Conservation (phyloP, 371 early-diverging fungal species). For the Mucor sp. region DNA sequence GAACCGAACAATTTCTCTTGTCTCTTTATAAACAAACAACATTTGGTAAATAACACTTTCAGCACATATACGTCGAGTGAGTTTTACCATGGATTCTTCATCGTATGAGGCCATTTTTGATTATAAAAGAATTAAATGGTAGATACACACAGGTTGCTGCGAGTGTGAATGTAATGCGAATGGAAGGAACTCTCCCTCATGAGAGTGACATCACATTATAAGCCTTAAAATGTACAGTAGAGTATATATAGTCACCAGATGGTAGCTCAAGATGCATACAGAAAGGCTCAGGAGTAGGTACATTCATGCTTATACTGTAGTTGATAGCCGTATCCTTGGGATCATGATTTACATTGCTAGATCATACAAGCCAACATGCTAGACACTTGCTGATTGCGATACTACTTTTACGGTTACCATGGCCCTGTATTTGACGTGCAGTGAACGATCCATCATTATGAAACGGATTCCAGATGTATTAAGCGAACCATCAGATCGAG, state of each 20-base stretch:
- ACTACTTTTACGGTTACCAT: neutral
- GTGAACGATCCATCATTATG: neutral
- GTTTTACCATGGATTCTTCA: slow-evolving; percentile 14
- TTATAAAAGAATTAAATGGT: neutral
- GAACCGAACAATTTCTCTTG: slow-evolving; percentile 25
- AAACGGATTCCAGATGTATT: neutral
- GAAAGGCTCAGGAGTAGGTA: neutral
- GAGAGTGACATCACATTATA: neutral
- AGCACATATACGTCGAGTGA: neutral
- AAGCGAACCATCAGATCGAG: neutral
- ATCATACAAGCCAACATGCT: neutral
- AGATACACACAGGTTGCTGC: neutral
- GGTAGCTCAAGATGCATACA: neutral
- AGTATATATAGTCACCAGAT: neutral
- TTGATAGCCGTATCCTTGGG: too few species aligned
- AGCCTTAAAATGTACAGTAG: neutral
- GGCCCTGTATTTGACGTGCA: neutral
- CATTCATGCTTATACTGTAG: neutral
- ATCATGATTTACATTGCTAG: neutral
- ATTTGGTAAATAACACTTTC: neutral
- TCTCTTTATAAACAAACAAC: slow-evolving; percentile 3
- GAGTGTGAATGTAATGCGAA: neutral
- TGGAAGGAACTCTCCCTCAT: neutral
- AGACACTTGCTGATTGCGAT: neutral
- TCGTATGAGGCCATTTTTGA: slow-evolving; percentile 18